A percentile compares a stretch with the other conserved stretches of the same genome.
Evolutionary conservation across 2,329 filamentous ascomycete species (phyloP).

Genomic region (Pseudopyricularia cyperi): DNA sequence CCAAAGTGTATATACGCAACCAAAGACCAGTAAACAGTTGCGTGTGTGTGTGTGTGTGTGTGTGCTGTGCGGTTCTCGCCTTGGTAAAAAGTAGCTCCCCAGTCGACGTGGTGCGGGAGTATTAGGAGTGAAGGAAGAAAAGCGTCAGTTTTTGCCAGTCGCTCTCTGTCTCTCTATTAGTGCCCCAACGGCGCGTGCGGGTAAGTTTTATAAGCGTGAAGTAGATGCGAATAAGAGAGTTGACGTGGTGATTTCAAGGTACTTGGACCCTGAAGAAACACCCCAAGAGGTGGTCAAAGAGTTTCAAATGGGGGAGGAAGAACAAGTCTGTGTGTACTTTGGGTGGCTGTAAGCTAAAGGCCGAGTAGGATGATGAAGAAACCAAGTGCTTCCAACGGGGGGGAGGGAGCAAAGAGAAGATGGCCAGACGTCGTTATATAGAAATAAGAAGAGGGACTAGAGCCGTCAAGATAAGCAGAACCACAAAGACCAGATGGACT

Average conservation of each 20-base stretch:
- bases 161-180: background rate
- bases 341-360: background rate
- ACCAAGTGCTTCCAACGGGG: no score
- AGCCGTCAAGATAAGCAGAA: background rate
- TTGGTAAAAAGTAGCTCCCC: background rate
- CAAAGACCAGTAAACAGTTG: background rate
- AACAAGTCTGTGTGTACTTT: background rate
- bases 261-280: background rate
- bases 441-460: background rate
- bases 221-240: background rate
- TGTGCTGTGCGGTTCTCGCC: background rate
- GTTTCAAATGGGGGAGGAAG: background rate
- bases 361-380: background rate
- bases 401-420: no score
- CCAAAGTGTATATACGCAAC: background rate
- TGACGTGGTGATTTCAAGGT: background rate
- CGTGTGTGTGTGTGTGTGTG: no score
- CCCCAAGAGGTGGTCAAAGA: background rate
- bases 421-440: background rate
- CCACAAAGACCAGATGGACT: background rate
- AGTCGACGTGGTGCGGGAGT: background rate
- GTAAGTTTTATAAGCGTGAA: background rate
- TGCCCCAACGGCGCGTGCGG: background rate
- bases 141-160: no score
- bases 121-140: no score